Percentiles rank a stretch among this genome's conserved stretches.
Evolutionary conservation across 225 moss, liverwort and hornwort species (phyloP).

Genomic region (Pseudoscleropodium purum): DNA sequence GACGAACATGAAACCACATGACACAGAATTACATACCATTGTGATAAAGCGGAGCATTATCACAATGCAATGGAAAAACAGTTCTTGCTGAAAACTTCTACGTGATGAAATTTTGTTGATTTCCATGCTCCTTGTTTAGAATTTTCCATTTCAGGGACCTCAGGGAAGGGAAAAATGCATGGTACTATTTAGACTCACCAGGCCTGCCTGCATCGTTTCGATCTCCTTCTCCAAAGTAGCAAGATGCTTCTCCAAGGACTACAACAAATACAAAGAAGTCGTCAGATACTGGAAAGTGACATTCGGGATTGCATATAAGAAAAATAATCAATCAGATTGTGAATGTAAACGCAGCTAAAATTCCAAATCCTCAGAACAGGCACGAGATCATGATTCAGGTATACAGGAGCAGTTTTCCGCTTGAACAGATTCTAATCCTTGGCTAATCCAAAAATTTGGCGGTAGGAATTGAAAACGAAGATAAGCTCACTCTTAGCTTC

Average conservation of each 20-base stretch:
- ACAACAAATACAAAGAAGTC: not conserved
- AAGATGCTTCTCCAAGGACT: conserved; percentile 89
- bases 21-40: not conserved
- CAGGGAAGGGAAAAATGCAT: not conserved
- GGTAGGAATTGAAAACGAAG: not conserved
- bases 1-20: not conserved
- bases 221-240: conserved; percentile 70
- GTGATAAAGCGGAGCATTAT: not conserved
- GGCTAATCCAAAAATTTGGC: not conserved
- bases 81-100: not conserved
- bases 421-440: not conserved
- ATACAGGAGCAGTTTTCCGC: not conserved
- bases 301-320: not conserved
- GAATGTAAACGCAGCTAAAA: not conserved
- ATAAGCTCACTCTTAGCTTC: not conserved
- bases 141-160: not conserved
- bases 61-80: not conserved
- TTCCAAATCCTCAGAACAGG: not conserved
- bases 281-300: not conserved
- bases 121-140: not conserved
- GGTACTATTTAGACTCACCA: conserved; percentile 39
- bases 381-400: not conserved
- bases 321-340: not conserved
- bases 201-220: conserved; percentile 54
- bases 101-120: not conserved